Conservation (phyloP, 2,329 filamentous ascomycete species). For the Stagonosporopsis vannaccii region DNA sequence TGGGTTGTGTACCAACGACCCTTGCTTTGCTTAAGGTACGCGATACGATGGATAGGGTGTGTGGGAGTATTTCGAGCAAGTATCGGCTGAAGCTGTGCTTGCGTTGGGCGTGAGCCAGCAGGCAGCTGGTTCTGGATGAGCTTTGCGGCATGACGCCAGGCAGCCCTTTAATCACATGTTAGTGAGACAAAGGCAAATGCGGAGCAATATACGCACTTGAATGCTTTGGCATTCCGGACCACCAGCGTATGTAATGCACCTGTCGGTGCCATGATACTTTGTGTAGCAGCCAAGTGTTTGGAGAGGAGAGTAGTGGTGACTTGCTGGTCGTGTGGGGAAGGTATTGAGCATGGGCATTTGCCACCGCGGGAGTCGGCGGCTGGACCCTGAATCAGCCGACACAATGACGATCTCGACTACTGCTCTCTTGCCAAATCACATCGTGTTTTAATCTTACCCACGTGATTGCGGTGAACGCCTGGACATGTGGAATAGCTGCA, state of each 20-base stretch:
- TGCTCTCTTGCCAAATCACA: no score
- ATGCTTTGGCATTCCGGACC: constrained; percentile 51
- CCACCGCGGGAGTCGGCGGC: constrained; percentile 20
- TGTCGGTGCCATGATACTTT: constrained; percentile 47
- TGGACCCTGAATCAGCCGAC: constrained; percentile 21
- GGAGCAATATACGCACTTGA: constrained; percentile 42
- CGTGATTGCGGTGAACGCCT: background rate
- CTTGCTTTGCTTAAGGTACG: constrained; percentile 69
- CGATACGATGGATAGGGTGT: constrained; percentile 68
- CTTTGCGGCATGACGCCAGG: constrained; percentile 57
- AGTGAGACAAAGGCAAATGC: constrained; percentile 9
- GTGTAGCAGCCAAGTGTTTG: constrained; percentile 27
- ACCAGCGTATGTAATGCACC: constrained; percentile 50
- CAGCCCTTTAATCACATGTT: constrained; percentile 48
- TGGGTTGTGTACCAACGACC: constrained; percentile 70
- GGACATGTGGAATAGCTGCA: background rate
- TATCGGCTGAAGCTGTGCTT: constrained; percentile 64
- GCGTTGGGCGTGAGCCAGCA: constrained; percentile 52
- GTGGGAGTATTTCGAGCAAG: constrained; percentile 64
- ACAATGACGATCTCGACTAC: constrained; percentile 21
- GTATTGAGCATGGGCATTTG: constrained; percentile 32
- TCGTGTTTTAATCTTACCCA: no score
- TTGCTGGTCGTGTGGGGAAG: constrained; percentile 25
- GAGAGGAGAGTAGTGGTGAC: constrained; percentile 16
- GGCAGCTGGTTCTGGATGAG: constrained; percentile 56